Percentiles rank a stretch among this genome's conserved stretches.
Evolutionary conservation across 225 moss, liverwort and hornwort species (phyloP).

Genomic region (Bryum argenteum): DNA sequence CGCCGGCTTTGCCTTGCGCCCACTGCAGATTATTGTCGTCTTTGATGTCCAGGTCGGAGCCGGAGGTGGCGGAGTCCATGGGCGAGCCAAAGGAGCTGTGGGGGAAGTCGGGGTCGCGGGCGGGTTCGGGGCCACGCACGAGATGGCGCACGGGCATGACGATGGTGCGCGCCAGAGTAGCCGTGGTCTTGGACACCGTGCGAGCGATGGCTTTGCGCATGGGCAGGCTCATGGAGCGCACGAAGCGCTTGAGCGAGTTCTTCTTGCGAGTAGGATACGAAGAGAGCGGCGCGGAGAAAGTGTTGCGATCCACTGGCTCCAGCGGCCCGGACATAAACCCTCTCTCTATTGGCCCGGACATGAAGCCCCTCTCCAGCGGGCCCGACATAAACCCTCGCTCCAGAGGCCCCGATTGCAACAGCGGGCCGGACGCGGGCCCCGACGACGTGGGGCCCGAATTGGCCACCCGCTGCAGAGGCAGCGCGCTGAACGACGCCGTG

Average conservation of each 20-base stretch:
- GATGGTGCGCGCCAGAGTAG: constrained; percentile 69
- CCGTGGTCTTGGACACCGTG: constrained; percentile 77
- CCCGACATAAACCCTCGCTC: constrained; percentile 98
- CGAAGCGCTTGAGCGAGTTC: constrained; percentile 68
- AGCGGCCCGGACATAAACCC: constrained; percentile 81
- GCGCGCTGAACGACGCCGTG: constrained; percentile 82
- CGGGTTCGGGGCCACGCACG: constrained; percentile 53
- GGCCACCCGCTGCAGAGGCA: constrained; percentile 84
- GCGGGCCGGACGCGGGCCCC: constrained; percentile 58
- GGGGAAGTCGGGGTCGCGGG: constrained; percentile 25
- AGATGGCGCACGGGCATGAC: constrained; percentile 76
- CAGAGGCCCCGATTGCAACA: constrained; percentile 77
- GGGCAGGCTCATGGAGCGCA: constrained; percentile 76
- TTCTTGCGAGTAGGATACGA: constrained; percentile 54
- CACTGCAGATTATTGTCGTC: constrained; percentile 86
- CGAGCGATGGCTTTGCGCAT: constrained; percentile 78
- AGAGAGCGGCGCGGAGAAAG: constrained; percentile 88
- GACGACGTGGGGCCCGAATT: constrained; percentile 50
- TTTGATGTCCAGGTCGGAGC: constrained; percentile 69
- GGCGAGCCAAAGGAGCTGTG: constrained; percentile 48
- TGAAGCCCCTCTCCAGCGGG: constrained; percentile 87
- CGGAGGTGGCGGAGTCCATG: constrained; percentile 54
- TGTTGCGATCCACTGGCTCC: constrained; percentile 85
- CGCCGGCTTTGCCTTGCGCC: constrained; percentile 99
- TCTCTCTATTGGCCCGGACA: constrained; percentile 93